Evolutionary conservation across 2,329 filamentous ascomycete species (phyloP).

Genomic region (Volutella citrinella): DNA sequence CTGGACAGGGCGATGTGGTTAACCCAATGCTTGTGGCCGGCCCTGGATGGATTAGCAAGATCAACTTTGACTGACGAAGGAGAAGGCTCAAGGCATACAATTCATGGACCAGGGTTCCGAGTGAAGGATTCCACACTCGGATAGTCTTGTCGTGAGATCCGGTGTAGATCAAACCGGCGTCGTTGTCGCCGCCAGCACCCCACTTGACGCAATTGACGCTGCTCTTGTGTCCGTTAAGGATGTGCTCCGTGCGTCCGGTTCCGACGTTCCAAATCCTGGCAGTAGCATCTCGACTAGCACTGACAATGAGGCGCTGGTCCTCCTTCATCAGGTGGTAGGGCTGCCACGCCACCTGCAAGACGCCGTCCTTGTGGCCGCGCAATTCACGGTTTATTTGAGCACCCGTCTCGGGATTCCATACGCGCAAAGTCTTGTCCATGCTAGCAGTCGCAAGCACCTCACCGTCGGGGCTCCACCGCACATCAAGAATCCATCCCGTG

Average conservation of each 20-base stretch:
- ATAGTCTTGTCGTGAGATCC: slow-evolving; percentile 89
- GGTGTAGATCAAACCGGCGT: slow-evolving; percentile 80
- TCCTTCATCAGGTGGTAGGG: slow-evolving; percentile 80
- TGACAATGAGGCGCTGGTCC: slow-evolving; percentile 76
- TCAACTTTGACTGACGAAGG: too few species aligned
- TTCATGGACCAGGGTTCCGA: slow-evolving; percentile 77
- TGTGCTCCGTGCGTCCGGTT: slow-evolving; percentile 73
- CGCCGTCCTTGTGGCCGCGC: slow-evolving; percentile 86
- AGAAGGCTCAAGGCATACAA: too few species aligned
- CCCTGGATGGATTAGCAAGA: too few species aligned
- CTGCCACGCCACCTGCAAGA: slow-evolving; percentile 87
- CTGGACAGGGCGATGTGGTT: slow-evolving; percentile 94
- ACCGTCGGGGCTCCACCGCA: slow-evolving; percentile 84
- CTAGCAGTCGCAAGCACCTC: slow-evolving; percentile 80
- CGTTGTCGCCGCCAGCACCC: slow-evolving; percentile 52
- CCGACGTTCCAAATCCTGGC: slow-evolving; percentile 84
- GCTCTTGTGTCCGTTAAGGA: slow-evolving; percentile 83
- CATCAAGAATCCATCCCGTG: slow-evolving; percentile 80
- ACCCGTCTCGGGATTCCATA: slow-evolving; percentile 86
- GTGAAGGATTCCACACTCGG: slow-evolving; percentile 80
- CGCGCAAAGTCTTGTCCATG: slow-evolving; percentile 86
- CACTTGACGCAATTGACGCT: slow-evolving; percentile 89
- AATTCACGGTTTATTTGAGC: slow-evolving; percentile 65
- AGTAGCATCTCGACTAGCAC: slow-evolving; percentile 85
- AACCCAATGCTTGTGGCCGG: slow-evolving; percentile 87